phyloP scores from a whole-genome alignment of 208 protist species.

The Borovskyia barvae region DNA sequence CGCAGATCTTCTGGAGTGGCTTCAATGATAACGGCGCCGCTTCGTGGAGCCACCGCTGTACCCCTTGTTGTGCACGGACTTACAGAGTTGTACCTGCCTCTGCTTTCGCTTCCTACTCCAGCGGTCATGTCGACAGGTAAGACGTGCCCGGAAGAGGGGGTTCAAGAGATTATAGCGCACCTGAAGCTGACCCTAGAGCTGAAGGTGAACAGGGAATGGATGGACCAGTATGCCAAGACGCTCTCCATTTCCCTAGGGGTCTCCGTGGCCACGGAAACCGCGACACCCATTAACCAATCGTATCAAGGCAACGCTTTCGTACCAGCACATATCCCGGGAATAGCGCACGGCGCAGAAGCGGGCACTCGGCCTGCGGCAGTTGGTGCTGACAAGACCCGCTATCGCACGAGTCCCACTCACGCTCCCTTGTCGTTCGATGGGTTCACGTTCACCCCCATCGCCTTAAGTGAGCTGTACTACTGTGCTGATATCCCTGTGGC shows the following conservation, averaged over 20 bases:
- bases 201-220: constrained; percentile 11
- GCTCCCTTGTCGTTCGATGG: constrained; percentile 7
- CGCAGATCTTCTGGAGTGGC: not conserved
- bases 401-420: not conserved
- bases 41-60: constrained; percentile 8
- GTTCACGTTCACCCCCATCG: constrained; percentile 24
- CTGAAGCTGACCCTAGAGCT: constrained; percentile 9
- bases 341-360: not conserved
- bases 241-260: constrained; percentile 12
- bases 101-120: constrained; percentile 7
- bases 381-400: not conserved
- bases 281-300: not conserved
- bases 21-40: not conserved
- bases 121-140: not conserved
- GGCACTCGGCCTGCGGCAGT: not conserved
- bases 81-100: constrained; percentile 14
- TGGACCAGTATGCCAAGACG: not conserved
- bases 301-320: not conserved
- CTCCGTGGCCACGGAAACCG: constrained; percentile 2
- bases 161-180: not conserved
- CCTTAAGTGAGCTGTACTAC: constrained; percentile 10
- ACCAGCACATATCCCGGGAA: not conserved
- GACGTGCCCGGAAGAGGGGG: not conserved
- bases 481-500: constrained; percentile 9
- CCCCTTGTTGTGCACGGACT: constrained; percentile 32